Evolutionary conservation across 108 stramenopile genomes (phyloP).

Genomic region (Nitzschia inconspicua): DNA sequence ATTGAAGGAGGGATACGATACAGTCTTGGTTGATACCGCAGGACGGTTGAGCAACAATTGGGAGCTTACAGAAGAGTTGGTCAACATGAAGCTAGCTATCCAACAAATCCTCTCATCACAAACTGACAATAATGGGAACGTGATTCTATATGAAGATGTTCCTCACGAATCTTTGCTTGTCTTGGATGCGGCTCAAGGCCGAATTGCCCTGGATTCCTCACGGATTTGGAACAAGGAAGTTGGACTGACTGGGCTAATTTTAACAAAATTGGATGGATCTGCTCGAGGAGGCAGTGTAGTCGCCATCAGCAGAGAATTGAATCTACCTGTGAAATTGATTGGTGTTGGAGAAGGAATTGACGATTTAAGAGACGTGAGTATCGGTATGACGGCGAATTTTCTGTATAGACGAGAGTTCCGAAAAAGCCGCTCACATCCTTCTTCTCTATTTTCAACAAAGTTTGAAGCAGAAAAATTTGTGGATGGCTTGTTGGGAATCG

Average conservation of each 20-base stretch:
- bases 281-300: conserved; percentile 93
- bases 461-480: conserved; percentile 82
- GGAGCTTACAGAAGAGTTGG: conserved; percentile 81
- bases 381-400: neutral
- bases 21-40: conserved; percentile 89
- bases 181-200: conserved; percentile 91
- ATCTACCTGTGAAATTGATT: conserved; percentile 93
- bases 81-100: conserved; percentile 86
- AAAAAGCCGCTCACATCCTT: neutral
- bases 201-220: conserved; percentile 93
- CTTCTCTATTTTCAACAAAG: conserved; percentile 21
- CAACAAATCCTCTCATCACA: conserved; percentile 68
- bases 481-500: conserved; percentile 81
- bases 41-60: conserved; percentile 91
- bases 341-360: conserved; percentile 93
- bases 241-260: conserved; percentile 87
- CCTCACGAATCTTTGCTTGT: conserved; percentile 94
- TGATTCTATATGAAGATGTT: conserved; percentile 50
- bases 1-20: conserved; percentile 75
- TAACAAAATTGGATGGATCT: conserved; percentile 94
- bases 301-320: conserved; percentile 83
- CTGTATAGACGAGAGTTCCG: neutral
- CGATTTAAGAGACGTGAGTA: conserved; percentile 83
- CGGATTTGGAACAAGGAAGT: conserved; percentile 84
- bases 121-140: conserved; percentile 43